Conservation (phyloP, 345 rosid genomes). For the Heritiera fomes region DNA sequence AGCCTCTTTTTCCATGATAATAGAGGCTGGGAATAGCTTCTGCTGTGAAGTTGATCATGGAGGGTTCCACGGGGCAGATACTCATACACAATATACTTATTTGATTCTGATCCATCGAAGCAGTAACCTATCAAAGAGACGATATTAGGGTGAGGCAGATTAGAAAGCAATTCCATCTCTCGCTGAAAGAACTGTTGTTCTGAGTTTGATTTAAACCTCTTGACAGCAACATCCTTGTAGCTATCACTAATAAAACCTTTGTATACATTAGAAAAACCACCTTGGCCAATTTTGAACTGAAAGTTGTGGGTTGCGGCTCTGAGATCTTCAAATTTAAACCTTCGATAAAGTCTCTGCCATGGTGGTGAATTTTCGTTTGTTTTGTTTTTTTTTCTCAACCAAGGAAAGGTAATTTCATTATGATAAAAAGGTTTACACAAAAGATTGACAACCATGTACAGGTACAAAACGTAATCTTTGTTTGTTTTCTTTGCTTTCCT, state of each 20-base stretch:
- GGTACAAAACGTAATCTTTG: no score
- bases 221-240: conserved; percentile 20
- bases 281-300: not conserved
- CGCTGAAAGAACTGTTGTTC: not conserved
- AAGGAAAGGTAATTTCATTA: no score
- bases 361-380: not conserved
- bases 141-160: not conserved
- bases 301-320: not conserved
- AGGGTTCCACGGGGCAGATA: conserved; percentile 37
- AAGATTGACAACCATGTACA: no score
- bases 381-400: not conserved
- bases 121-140: conserved; percentile 7
- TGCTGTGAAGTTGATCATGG: conserved; percentile 27
- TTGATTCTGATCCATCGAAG: not conserved
- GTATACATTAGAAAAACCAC: not conserved
- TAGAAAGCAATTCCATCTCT: conserved; percentile 8
- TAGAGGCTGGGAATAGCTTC: conserved; percentile 26
- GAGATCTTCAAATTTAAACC: not conserved
- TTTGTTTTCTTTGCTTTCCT: not conserved
- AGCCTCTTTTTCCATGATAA: conserved; percentile 40
- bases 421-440: no score
- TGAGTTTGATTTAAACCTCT: not conserved
- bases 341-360: not conserved
- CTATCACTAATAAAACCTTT: not conserved
- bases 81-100: conserved; percentile 22